A percentile compares a stretch with the other conserved stretches of the same genome.
Conservation (phyloP, 2,329 filamentous ascomycete genomes). For the Colletotrichum brevisporum region DNA sequence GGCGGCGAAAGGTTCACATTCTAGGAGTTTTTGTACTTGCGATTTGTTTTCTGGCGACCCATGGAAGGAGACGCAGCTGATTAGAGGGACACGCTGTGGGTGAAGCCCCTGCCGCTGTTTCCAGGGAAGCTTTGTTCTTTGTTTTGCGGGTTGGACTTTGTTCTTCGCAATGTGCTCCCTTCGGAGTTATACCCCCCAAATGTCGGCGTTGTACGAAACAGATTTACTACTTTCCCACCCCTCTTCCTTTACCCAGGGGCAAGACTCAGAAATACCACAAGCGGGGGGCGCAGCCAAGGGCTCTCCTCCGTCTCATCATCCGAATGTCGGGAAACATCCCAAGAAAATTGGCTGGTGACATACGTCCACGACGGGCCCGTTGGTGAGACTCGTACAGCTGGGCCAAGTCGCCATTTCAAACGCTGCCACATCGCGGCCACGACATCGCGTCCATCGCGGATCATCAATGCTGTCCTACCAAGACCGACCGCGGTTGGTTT, state of each 20-base stretch:
- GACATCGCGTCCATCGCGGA: too few species aligned
- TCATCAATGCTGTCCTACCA: not conserved
- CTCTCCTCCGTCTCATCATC: not conserved
- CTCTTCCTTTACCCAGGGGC: too few species aligned
- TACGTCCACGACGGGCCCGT: not conserved
- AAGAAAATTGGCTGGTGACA: not conserved
- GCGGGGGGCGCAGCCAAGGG: not conserved
- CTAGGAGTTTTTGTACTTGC: slow-evolving; percentile 1
- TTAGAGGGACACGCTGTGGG: too few species aligned
- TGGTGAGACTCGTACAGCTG: not conserved
- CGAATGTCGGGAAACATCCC: not conserved
- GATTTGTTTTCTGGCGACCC: not conserved
- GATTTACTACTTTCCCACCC: not conserved
- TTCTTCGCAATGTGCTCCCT: slow-evolving; percentile 21
- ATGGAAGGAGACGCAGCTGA: too few species aligned
- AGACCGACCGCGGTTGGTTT: not conserved
- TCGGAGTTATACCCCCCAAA: slow-evolving; percentile 33
- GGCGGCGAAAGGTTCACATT: slow-evolving; percentile 2
- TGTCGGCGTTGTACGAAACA: slow-evolving; percentile 11
- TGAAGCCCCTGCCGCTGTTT: too few species aligned
- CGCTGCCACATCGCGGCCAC: too few species aligned
- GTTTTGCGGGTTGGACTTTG: slow-evolving; percentile 15
- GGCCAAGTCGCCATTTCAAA: not conserved
- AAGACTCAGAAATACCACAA: not conserved
- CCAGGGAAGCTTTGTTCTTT: not conserved